These are phyloP conservation scores for Puccinia triticina DNA, from an alignment of 1,284 basidiomycete genomes.

Conservation along the genomic window DNA sequence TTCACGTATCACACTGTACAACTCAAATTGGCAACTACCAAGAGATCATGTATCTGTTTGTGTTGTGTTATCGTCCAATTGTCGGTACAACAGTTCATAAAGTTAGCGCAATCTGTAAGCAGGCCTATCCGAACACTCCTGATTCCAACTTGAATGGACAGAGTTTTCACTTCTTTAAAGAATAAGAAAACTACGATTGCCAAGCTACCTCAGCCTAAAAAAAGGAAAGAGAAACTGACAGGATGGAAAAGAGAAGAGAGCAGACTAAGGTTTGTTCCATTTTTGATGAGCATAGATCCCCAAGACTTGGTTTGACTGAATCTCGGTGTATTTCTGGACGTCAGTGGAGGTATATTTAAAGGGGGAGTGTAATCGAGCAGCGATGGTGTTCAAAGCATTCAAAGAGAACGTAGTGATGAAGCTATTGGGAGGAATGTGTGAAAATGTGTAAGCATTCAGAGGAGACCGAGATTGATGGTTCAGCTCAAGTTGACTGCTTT, in stretches of 20 bases:
- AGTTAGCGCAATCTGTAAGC: too few relatives aligned
- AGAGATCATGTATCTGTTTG: too few relatives aligned
- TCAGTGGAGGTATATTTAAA: slow-evolving; percentile 21
- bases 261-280: slow-evolving; percentile 24
- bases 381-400: slow-evolving; percentile 35
- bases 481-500: background rate
- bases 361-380: background rate
- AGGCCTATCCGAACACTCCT: background rate
- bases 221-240: background rate
- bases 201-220: too few relatives aligned
- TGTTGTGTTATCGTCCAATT: too few relatives aligned
- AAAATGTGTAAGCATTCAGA: background rate
- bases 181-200: background rate
- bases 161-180: background rate
- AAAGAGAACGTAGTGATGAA: slow-evolving; percentile 40
- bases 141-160: background rate
- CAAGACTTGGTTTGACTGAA: slow-evolving; percentile 40
- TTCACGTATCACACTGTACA: too few relatives aligned
- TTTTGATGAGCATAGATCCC: slow-evolving; percentile 43
- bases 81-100: too few relatives aligned
- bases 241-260: background rate
- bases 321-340: slow-evolving; percentile 23
- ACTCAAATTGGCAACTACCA: too few relatives aligned
- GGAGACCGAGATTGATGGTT: background rate
- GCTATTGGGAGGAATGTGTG: background rate